Base-by-base conservation (phyloP, 106 monocot genomes). In the Phalaenopsis aphrodite region DNA sequence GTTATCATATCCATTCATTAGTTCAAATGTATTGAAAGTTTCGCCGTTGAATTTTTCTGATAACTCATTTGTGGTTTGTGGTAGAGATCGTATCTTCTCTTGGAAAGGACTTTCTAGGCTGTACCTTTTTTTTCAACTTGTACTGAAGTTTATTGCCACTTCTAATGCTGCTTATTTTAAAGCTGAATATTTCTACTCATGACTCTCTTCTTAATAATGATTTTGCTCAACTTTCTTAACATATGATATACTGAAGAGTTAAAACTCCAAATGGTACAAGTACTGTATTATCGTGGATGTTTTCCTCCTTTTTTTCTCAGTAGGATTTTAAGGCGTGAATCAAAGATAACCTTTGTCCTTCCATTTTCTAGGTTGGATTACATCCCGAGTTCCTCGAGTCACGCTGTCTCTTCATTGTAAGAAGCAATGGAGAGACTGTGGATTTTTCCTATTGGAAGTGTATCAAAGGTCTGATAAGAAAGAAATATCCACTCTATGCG, bases 361-460 rank as follows among this genome's bases (percentile, higher is more conserved):
- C 71, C 18, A 72, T 82, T 84, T 85, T 21, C 21, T 83, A 95
- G 95, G 68, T 97, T 65, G 98, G 92, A 42, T 86, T 87, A 78
- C 98, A 98, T 82, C 92, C 94, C 69, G 89, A 98, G 80, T 98
- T 89, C 45, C 84, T 84, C 43, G 84, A 85, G 79, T 98, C 98
- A 0, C 80, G 94, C 4, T 98, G 98, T 48, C 47, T 98, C n/a
- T 98, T 98, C 88, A 89, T 98, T 77, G 88, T 88, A n/a, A 83
- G 90, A 72, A 94, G 85, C 75, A 88, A 98, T 79, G 94, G 94
- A 8, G 85, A 89, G 79, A 42, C 79, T 16, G 87, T 87, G 2
- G 98, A 98, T 82, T 98, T 98, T 78, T 98, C 98, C 36, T 98
- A 87, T 75, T 98, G 98, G 98, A 98, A 98, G 66, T 98, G 98